Conservation (phyloP, 495 filamentous ascomycete genomes). For the Aspergillus hancockii region DNA sequence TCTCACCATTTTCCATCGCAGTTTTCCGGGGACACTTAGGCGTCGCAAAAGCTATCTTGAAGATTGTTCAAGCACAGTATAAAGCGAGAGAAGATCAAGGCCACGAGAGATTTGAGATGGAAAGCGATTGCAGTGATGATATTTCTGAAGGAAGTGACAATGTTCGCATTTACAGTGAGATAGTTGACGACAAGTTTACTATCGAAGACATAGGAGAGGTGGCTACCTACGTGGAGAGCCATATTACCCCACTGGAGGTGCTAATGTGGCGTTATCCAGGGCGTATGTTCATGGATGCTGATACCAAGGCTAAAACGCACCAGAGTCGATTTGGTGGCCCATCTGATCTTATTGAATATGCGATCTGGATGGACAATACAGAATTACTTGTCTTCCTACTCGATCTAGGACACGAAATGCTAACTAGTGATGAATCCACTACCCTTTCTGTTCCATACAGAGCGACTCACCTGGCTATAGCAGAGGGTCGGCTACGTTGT, state of each 20-base stretch:
- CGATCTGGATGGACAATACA: constrained; percentile 16
- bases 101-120: constrained; percentile 51
- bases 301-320: constrained; percentile 16
- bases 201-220: constrained; percentile 69
- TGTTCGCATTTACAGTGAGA: constrained; percentile 42
- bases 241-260: constrained; percentile 48
- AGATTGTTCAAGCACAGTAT: constrained; percentile 68
- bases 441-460: constrained; percentile 21
- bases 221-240: constrained; percentile 61
- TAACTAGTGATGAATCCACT: constrained; percentile 16
- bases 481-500: constrained; percentile 41
- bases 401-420: constrained; percentile 35
- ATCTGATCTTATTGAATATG: constrained; percentile 16
- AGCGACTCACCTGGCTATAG: constrained; percentile 44
- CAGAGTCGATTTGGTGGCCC: not conserved
- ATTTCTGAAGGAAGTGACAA: constrained; percentile 32
- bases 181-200: constrained; percentile 64
- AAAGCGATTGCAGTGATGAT: constrained; percentile 30
- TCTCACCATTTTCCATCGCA: constrained; percentile 64
- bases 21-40: constrained; percentile 61
- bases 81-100: constrained; percentile 41
- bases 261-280: constrained; percentile 35
- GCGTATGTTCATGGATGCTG: constrained; percentile 34
- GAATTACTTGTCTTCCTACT: constrained; percentile 47
- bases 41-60: constrained; percentile 61